Evolutionary conservation across 495 filamentous ascomycete genomes (phyloP).

Genomic region (Amorphotheca resinae): DNA sequence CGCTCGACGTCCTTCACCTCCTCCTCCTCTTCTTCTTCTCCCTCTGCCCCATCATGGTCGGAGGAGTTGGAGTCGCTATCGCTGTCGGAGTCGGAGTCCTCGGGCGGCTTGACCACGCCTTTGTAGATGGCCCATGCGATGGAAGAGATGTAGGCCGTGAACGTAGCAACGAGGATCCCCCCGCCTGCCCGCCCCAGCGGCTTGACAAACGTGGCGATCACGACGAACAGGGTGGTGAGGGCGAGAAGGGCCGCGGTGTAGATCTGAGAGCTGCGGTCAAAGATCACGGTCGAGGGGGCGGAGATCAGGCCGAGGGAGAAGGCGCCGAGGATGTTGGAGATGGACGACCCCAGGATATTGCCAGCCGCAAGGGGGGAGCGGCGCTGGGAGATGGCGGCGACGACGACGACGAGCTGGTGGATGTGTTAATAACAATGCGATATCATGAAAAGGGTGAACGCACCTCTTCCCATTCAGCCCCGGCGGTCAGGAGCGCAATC

Average conservation of each 20-base stretch:
- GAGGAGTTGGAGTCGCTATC: conserved; percentile 14
- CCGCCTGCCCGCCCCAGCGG: conserved; percentile 25
- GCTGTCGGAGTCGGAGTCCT: conserved; percentile 27
- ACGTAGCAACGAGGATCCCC: conserved; percentile 28
- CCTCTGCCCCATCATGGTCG: conserved; percentile 2
- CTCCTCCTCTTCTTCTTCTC: not conserved
- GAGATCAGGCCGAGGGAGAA: conserved; percentile 41
- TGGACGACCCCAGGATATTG: conserved; percentile 42
- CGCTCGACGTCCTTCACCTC: not conserved
- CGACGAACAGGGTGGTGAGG: conserved; percentile 27
- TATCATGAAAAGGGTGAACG: not conserved
- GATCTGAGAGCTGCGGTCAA: conserved; percentile 37
- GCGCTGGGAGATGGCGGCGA: conserved; percentile 32
- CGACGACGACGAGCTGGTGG: conserved; percentile 38
- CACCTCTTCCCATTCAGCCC: conserved; percentile 47
- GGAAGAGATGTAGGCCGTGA: conserved; percentile 35
- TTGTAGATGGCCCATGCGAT: conserved; percentile 33
- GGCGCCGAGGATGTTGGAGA: conserved; percentile 44
- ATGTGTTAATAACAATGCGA: not conserved
- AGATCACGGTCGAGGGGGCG: conserved; percentile 20
- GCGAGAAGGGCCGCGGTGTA: conserved; percentile 30
- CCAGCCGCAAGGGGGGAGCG: conserved; percentile 39
- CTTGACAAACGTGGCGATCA: conserved; percentile 21
- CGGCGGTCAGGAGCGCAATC: conserved; percentile 39
- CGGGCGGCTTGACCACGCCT: conserved; percentile 28